These are phyloP conservation scores for Coemansia sp. DNA, from an alignment of 192 early-diverging fungal species.

Conservation along the genomic window DNA sequence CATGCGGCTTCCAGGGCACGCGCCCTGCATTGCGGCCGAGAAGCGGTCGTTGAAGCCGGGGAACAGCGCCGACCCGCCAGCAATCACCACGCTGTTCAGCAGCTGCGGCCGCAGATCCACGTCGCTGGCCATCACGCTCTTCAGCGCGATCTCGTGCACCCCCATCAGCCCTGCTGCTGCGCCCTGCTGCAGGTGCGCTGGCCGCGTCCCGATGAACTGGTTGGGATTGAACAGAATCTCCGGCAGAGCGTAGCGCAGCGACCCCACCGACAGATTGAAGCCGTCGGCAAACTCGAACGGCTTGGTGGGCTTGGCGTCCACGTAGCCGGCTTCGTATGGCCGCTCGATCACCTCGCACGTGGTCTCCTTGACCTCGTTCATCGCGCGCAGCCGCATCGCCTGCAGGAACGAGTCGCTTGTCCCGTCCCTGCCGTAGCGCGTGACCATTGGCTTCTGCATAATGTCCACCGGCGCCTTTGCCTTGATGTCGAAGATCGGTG, in stretches of 20 bases:
- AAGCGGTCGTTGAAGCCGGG: constrained; percentile 87
- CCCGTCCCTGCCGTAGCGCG: constrained; percentile 18
- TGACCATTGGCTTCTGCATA: constrained; percentile 61
- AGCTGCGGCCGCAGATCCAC: constrained; percentile 83
- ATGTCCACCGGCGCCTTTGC: constrained; percentile 74
- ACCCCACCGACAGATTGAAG: constrained; percentile 79
- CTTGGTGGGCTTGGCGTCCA: constrained; percentile 69
- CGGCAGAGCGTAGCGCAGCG: constrained; percentile 76
- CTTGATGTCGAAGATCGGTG: constrained; percentile 82
- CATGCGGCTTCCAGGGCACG: constrained; percentile 60
- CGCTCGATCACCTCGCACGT: constrained; percentile 74
- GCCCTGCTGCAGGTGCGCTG: constrained; percentile 27
- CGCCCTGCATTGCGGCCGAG: constrained; percentile 27
- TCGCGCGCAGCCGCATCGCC: constrained; percentile 70
- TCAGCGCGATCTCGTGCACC: constrained; percentile 72
- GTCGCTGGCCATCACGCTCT: constrained; percentile 77
- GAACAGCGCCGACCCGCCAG: constrained; percentile 86
- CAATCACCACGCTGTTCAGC: constrained; percentile 79
- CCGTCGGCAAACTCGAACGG: constrained; percentile 95
- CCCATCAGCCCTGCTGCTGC: constrained; percentile 42
- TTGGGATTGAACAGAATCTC: constrained; percentile 87
- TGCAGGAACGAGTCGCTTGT: constrained; percentile 63
- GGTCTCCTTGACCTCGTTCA: constrained; percentile 94
- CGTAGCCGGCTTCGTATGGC: constrained; percentile 20
- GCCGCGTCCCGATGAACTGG: constrained; percentile 60